A percentile compares a stretch with the other conserved stretches of the same genome.
Evolutionary conservation across 306 rosid genomes (phyloP).

Genomic region (Ammopiptanthus mongolicus): DNA sequence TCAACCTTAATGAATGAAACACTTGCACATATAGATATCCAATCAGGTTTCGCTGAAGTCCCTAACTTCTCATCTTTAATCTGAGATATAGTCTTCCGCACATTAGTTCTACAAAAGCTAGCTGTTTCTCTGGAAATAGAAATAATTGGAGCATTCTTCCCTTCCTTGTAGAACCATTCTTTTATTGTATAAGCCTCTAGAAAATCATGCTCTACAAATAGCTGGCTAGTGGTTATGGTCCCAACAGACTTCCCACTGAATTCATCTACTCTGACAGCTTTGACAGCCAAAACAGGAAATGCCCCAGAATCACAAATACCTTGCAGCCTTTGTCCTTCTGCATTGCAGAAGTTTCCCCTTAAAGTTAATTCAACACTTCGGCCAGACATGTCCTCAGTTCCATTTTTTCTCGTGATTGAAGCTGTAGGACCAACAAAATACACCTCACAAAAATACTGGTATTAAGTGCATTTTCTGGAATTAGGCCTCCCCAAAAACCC

Average conservation of each 20-base stretch:
- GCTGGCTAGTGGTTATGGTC: constrained; percentile 64
- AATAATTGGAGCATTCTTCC: constrained; percentile 49
- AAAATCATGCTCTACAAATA: constrained; percentile 62
- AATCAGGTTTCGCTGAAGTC: constrained; percentile 91
- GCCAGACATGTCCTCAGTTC: constrained; percentile 76
- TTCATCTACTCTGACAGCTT: constrained; percentile 67
- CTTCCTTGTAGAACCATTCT: constrained; percentile 76
- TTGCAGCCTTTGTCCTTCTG: constrained; percentile 75
- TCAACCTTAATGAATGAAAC: constrained; percentile 61
- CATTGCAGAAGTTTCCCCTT: constrained; percentile 74
- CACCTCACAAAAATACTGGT: constrained; percentile 65
- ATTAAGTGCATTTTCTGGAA: too few species aligned
- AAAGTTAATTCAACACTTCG: constrained; percentile 76
- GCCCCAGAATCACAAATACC: constrained; percentile 67
- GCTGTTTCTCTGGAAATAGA: constrained; percentile 66
- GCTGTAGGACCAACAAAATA: constrained; percentile 56
- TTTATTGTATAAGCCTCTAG: constrained; percentile 52
- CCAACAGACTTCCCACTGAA: constrained; percentile 84
- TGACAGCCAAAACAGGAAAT: constrained; percentile 73
- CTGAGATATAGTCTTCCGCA: constrained; percentile 66
- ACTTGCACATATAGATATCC: constrained; percentile 72
- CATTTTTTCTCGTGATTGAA: constrained; percentile 77
- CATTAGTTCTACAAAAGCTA: constrained; percentile 41
- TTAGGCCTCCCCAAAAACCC: too few species aligned
- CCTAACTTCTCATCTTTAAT: constrained; percentile 92